Conservation (phyloP, 2,329 filamentous ascomycete species). For the Trichoderma atroviride region DNA sequence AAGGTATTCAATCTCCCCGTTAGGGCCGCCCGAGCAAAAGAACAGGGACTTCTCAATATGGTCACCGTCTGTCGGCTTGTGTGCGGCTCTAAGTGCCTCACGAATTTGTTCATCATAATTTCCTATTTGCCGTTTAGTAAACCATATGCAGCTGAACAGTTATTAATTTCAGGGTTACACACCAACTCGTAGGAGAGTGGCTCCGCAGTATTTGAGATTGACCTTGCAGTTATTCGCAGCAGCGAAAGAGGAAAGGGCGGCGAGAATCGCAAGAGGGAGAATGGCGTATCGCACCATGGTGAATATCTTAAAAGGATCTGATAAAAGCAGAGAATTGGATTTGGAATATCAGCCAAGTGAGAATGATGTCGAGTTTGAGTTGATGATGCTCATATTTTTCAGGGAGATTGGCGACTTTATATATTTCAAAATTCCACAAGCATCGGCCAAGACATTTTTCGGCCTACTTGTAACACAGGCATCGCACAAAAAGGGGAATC, state of each 20-base stretch:
- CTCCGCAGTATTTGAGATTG: not conserved
- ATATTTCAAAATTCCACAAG: not conserved
- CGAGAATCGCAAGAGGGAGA: not conserved
- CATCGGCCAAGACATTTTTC: not conserved
- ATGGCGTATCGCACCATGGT: not conserved
- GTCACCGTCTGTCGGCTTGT: not conserved
- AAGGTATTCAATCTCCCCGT: not conserved
- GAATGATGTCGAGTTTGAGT: not conserved
- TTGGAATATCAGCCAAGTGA: not conserved
- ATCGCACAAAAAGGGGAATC: not conserved
- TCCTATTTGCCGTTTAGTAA: not conserved
- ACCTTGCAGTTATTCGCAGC: constrained; percentile 1
- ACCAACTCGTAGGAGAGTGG: not conserved
- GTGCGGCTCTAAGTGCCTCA: not conserved
- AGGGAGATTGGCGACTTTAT: not conserved
- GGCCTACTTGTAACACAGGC: not conserved
- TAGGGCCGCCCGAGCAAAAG: not conserved
- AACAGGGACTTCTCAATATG: not conserved
- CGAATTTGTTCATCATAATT: not conserved
- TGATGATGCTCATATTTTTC: not conserved
- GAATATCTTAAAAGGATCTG: not conserved
- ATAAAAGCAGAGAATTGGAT: not conserved
- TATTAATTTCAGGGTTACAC: not conserved
- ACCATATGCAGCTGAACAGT: not conserved
- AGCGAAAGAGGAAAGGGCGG: not conserved